Conservation (phyloP, 257 asterid species). For the Fraxinus cuspidata region DNA sequence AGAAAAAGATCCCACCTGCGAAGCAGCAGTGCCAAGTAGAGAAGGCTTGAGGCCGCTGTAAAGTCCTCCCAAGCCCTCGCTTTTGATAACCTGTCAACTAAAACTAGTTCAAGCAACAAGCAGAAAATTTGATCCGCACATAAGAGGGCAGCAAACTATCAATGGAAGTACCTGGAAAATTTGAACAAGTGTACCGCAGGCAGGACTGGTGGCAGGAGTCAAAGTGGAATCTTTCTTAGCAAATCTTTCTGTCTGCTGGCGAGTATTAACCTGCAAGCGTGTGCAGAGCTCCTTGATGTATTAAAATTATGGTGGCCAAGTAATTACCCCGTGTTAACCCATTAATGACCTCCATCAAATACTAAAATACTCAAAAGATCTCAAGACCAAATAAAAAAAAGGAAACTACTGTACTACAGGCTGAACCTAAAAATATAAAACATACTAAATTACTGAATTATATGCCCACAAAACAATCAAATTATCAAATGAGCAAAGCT, state of each 20-base stretch:
- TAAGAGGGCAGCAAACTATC: not conserved
- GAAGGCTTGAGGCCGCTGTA: constrained; percentile 97
- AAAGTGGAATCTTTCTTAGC: constrained; percentile 44
- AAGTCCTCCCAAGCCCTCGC: constrained; percentile 84
- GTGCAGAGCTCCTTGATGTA: not conserved
- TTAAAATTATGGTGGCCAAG: not conserved
- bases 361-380: not conserved
- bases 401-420: not conserved
- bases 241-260: constrained; percentile 92
- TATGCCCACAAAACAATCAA: not conserved
- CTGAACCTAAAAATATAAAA: not conserved
- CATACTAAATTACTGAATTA: not conserved
- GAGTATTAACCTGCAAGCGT: constrained; percentile 70
- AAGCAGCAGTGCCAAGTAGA: constrained; percentile 86
- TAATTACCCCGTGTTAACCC: not conserved
- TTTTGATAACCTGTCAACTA: constrained; percentile 50
- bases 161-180: constrained; percentile 50
- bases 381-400: not conserved
- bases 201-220: constrained; percentile 25
- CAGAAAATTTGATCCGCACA: not conserved
- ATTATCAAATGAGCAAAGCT: not conserved
- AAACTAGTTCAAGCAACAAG: not conserved
- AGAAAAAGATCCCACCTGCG: constrained; percentile 52
- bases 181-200: constrained; percentile 55
- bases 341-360: not conserved